A percentile compares a stretch with the other conserved stretches of the same genome.
Evolutionary conservation across 768 basidiomycete genomes (phyloP).

Genomic region (Cystoderma amianthinum): DNA sequence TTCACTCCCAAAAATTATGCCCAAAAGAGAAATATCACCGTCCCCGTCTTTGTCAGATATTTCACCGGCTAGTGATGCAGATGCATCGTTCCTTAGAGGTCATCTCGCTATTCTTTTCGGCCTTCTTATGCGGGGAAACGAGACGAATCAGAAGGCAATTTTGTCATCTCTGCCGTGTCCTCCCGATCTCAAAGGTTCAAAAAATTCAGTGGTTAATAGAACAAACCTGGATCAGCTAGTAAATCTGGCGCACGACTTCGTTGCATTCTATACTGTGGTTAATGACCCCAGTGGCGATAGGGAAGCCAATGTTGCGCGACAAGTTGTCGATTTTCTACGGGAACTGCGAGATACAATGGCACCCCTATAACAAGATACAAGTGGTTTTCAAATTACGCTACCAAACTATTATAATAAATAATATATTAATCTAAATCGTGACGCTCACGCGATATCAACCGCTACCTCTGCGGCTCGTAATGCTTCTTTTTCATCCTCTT

Average conservation of each 20-base stretch:
- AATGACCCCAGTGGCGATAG: constrained; percentile 16
- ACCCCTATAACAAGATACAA: neutral
- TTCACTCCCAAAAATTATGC: constrained; percentile 4
- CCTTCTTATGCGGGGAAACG: constrained; percentile 35
- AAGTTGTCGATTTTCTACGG: constrained; percentile 51
- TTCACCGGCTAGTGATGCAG: constrained; percentile 16
- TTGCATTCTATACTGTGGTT: constrained; percentile 33
- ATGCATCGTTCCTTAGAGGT: constrained; percentile 54
- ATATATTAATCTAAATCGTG: neutral
- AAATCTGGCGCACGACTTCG: constrained; percentile 40
- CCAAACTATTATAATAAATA: too few relatives aligned
- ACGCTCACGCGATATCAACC: constrained; percentile 7
- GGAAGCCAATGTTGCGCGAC: constrained; percentile 35
- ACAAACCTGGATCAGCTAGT: constrained; percentile 28
- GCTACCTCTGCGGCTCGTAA: constrained; percentile 9
- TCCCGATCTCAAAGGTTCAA: too few relatives aligned
- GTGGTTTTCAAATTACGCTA: too few relatives aligned
- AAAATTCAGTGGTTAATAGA: too few relatives aligned
- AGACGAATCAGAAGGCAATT: constrained; percentile 26
- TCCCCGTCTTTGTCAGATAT: constrained; percentile 11
- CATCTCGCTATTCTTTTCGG: constrained; percentile 75
- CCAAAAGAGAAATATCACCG: constrained; percentile 7
- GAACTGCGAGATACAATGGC: constrained; percentile 19
- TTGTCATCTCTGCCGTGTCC: constrained; percentile 18
- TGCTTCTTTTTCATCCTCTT: too few relatives aligned